Conservation (phyloP, 148 eudicot species). For the Rhododendron ferrugineum region DNA sequence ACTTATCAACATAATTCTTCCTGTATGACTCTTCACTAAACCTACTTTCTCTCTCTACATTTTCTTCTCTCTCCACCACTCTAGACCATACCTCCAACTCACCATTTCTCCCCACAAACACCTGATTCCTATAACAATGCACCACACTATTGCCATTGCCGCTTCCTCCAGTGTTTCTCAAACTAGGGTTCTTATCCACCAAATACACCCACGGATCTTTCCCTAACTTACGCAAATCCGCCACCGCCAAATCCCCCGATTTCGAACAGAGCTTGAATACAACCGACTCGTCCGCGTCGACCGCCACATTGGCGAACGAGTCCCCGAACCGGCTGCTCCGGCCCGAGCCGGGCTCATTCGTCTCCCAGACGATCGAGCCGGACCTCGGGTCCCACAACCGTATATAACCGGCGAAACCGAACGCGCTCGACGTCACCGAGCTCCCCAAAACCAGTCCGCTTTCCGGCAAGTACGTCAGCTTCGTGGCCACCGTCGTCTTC, state of each 20-base stretch:
- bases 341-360: conserved; percentile 67
- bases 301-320: conserved; percentile 68
- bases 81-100: conserved; percentile 87
- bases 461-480: conserved; percentile 38
- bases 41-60: conserved; percentile 10
- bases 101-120: conserved; percentile 61
- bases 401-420: conserved; percentile 75
- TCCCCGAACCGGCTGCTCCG: conserved; percentile 68
- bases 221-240: conserved; percentile 63
- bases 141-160: conserved; percentile 31
- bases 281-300: conserved; percentile 33
- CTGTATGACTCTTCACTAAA: conserved; percentile 41
- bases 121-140: conserved; percentile 58
- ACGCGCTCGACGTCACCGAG: conserved; percentile 49
- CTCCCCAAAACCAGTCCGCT: conserved; percentile 45
- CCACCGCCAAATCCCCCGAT: conserved; percentile 69
- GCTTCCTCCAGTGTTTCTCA: conserved; percentile 25
- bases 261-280: conserved; percentile 67
- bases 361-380: conserved; percentile 61
- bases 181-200: conserved; percentile 62
- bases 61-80: conserved; percentile 25
- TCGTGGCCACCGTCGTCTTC: conserved; percentile 41
- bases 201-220: conserved; percentile 83
- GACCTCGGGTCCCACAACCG: conserved; percentile 69
- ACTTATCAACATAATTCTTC: conserved; percentile 77